Conservation (phyloP, 257 asterid species). For the Hygrophila difformis region DNA sequence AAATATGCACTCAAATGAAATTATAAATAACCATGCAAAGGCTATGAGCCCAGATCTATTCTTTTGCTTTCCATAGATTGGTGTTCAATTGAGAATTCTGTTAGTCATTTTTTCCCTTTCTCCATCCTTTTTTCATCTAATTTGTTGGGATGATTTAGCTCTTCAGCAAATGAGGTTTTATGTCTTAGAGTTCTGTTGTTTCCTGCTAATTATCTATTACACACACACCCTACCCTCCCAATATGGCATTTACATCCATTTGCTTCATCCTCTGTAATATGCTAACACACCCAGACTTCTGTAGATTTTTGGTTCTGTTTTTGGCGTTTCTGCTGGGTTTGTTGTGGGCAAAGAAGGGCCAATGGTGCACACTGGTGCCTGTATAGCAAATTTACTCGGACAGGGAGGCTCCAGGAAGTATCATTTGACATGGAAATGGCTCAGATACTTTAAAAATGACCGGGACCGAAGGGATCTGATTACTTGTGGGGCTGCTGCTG, state of each 20-base stretch:
- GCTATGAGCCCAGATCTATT: too few relatives aligned
- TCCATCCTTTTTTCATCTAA: too few relatives aligned
- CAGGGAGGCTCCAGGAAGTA: conserved; percentile 99
- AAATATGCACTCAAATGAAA: neutral
- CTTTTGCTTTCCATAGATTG: too few relatives aligned
- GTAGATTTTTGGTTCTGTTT: conserved; percentile 85
- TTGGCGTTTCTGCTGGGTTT: conserved; percentile 98
- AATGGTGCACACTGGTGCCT: conserved; percentile 98
- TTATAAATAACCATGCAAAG: too few relatives aligned
- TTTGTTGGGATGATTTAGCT: too few relatives aligned
- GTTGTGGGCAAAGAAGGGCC: conserved; percentile 99
- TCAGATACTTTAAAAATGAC: conserved; percentile 84
- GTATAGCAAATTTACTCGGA: conserved; percentile 93
- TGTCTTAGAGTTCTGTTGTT: too few relatives aligned
- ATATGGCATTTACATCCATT: neutral
- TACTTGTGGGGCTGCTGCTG: conserved; percentile 99
- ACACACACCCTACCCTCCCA: too few relatives aligned
- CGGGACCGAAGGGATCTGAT: conserved; percentile 94
- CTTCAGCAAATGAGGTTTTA: too few relatives aligned
- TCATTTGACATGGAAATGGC: conserved; percentile 91
- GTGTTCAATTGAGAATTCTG: too few relatives aligned
- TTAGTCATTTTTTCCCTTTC: too few relatives aligned
- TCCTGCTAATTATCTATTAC: too few relatives aligned
- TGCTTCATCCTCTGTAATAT: neutral
- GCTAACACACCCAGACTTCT: conserved; percentile 6